phyloP scores from a whole-genome alignment of 805 yeast genomes.

The Candida odintsovae region DNA sequence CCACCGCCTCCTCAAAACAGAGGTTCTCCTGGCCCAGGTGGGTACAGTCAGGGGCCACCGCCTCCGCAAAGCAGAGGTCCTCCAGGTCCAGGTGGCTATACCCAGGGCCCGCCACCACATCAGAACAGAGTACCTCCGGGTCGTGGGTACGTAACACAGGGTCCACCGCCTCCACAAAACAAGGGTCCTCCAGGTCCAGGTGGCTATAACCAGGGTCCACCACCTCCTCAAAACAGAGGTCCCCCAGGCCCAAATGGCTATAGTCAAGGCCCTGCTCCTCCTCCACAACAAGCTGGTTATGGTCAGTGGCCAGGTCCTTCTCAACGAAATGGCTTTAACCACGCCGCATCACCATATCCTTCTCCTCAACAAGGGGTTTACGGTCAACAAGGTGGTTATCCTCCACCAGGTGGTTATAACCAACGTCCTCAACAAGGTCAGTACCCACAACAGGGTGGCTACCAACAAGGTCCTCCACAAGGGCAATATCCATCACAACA shows the following conservation, averaged over 20 bases:
- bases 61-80: neutral
- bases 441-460: neutral
- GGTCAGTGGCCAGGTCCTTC: neutral
- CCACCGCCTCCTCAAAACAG: neutral
- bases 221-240: neutral
- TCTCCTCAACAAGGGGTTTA: neutral
- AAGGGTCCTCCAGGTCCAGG: neutral
- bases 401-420: slow-evolving; percentile 2
- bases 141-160: too few relatives aligned
- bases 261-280: neutral
- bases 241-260: neutral
- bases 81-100: neutral
- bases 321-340: neutral
- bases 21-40: neutral
- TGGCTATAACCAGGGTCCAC: slow-evolving; percentile 1
- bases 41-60: neutral
- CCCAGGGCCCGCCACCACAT: neutral
- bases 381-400: neutral
- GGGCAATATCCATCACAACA: slow-evolving; percentile 1
- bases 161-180: neutral
- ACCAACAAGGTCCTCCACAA: slow-evolving; percentile 1
- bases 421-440: slow-evolving; percentile 1
- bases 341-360: neutral
- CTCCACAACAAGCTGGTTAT: neutral
- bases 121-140: too few relatives aligned